phyloP scores from a whole-genome alignment of 306 rosid genomes.

The Psophocarpus tetragonolobus region DNA sequence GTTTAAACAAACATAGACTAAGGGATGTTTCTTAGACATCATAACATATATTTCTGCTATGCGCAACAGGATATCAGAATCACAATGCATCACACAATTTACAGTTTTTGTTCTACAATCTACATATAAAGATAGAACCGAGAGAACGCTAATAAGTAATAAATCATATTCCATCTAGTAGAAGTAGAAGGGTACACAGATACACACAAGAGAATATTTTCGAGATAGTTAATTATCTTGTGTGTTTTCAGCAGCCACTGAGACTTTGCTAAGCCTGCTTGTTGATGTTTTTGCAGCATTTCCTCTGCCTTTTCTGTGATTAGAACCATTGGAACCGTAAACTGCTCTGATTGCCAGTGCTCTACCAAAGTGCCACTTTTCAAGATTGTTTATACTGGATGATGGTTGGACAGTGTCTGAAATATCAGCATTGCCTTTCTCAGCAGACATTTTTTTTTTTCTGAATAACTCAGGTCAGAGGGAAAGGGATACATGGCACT shows the following conservation, averaged over 20 bases:
- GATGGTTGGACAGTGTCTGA: constrained; percentile 33
- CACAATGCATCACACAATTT: neutral
- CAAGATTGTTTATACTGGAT: constrained; percentile 10
- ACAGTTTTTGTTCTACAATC: neutral
- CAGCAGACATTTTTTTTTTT: constrained; percentile 45
- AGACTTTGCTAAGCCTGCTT: constrained; percentile 73
- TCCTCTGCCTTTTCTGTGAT: constrained; percentile 35
- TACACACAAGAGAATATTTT: neutral
- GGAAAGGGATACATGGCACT: neutral
- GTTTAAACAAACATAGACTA: no score
- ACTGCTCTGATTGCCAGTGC: constrained; percentile 61
- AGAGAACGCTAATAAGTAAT: neutral
- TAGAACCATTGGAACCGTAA: constrained; percentile 27
- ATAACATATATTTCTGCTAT: neutral
- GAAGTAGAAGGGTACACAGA: neutral
- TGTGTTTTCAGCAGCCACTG: constrained; percentile 32
- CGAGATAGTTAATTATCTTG: constrained; percentile 1
- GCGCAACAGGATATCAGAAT: neutral
- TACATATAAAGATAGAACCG: neutral
- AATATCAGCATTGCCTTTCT: constrained; percentile 35
- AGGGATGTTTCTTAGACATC: neutral
- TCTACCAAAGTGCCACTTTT: constrained; percentile 45
- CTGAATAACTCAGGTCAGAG: neutral
- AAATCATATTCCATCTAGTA: neutral
- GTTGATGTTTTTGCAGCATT: constrained; percentile 40